These are phyloP conservation scores for Lactifluus pinguis DNA, from an alignment of 768 basidiomycete genomes.

Conservation along the genomic window DNA sequence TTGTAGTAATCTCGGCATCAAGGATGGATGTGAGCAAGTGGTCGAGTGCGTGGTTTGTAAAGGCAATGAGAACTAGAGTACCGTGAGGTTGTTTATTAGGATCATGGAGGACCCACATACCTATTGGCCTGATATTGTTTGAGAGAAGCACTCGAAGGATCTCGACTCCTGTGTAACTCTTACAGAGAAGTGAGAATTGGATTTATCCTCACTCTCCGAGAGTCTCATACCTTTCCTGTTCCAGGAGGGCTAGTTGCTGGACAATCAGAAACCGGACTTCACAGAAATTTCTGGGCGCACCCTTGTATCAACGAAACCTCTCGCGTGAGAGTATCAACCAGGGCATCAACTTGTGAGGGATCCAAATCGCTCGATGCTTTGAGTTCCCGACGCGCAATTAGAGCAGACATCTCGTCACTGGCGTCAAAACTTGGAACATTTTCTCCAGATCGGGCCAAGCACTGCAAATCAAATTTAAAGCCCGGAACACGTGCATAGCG, in stretches of 20 bases:
- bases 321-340: conserved; percentile 48
- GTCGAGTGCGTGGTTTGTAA: conserved; percentile 73
- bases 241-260: conserved; percentile 50
- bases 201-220: not conserved
- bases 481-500: conserved; percentile 28
- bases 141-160: conserved; percentile 56
- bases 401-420: conserved; percentile 35
- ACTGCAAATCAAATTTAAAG: conserved; percentile 47
- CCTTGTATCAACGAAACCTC: conserved; percentile 67
- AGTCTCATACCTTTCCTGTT: conserved; percentile 51
- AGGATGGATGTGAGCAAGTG: conserved; percentile 58
- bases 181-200: not conserved
- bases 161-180: conserved; percentile 63
- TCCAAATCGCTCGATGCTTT: conserved; percentile 46
- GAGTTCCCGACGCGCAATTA: conserved; percentile 36
- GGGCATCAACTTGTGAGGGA: conserved; percentile 58
- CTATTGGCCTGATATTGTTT: conserved; percentile 43
- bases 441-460: conserved; percentile 31
- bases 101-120: conserved; percentile 12
- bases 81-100: not conserved
- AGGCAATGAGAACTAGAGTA: conserved; percentile 39
- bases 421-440: conserved; percentile 31
- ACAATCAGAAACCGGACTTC: not conserved
- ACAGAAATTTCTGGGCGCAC: conserved; percentile 27
- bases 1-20: conserved; percentile 51